Conservation (phyloP, 176 grass and related monocot genomes). For the Ananas comosus region DNA sequence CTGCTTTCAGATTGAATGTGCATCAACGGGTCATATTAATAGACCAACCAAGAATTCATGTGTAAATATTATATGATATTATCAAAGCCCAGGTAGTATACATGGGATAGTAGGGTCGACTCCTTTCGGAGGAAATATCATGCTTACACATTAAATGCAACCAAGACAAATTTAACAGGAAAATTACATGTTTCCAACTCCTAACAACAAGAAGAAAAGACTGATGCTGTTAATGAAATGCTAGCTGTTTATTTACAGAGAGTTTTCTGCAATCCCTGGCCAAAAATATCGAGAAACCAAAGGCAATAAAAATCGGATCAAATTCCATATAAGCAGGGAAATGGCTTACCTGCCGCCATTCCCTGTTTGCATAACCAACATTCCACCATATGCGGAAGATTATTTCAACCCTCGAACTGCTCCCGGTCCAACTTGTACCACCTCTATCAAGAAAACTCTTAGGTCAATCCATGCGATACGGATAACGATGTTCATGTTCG, state of each 20-base stretch:
- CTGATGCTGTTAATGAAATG: too few relatives aligned
- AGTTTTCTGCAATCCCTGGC: background rate
- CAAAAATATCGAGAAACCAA: background rate
- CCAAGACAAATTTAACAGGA: too few relatives aligned
- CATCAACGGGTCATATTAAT: too few relatives aligned
- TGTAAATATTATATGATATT: too few relatives aligned
- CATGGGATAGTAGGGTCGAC: too few relatives aligned
- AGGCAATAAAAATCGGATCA: background rate
- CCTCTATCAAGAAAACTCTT: constrained; percentile 62
- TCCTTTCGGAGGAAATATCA: too few relatives aligned
- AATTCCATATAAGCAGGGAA: background rate
- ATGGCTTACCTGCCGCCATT: constrained; percentile 32
- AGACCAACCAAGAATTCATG: too few relatives aligned
- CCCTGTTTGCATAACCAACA: constrained; percentile 62
- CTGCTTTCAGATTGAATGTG: too few relatives aligned
- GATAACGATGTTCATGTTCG: constrained; percentile 57
- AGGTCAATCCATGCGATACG: constrained; percentile 63
- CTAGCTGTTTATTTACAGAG: background rate
- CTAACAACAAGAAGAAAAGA: too few relatives aligned
- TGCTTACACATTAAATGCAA: too few relatives aligned
- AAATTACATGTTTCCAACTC: too few relatives aligned
- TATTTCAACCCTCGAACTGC: constrained; percentile 49
- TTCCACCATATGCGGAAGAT: constrained; percentile 42
- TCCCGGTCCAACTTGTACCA: constrained; percentile 82
- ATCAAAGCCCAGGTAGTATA: too few relatives aligned